Evolutionary conservation across 495 filamentous ascomycete species (phyloP), one percentile per base, ranked within the genome.

Genomic region (Aspergillus saccharolyticus): DNA sequence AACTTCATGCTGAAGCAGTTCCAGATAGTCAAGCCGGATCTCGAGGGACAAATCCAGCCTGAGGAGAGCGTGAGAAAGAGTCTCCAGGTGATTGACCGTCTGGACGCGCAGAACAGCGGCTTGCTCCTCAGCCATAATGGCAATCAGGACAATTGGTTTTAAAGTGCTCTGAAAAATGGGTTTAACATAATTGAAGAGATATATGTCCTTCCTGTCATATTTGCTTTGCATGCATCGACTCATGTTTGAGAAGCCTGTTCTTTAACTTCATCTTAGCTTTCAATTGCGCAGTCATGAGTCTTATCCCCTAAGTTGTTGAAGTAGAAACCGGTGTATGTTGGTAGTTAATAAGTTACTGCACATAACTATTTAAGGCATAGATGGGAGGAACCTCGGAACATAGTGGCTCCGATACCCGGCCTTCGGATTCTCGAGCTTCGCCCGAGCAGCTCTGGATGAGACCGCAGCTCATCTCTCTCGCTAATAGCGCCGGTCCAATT

Each of bases 41-140:
- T 63, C 12, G 55, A 66, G 52, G 64, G 61, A 24, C 53, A 63
- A 22, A 63, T 66, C 19, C 44, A 39, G 18, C 55, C 58, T 0
- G 58, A 66, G 56, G 64, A 66, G 51, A 66, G 64, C 44, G 64
- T 64, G n/a, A 22, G 54, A 54, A 62, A 66, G 47, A 9, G 39
- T 21, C 56, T 66, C 9, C 25, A 58, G 50, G 61, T 64, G 16
- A 64, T 66, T 60, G 55, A 54, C 15, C 6, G 22, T 22, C 28
- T 66, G 61, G 47, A 62, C 60, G 45, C 10, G 4, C 30, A 60
- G 51, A 49, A 14, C 20, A 66, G 59, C 42, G 64, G 64, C 30
- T 53, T 55, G 46, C 18, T 66, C 19, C 12, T 66, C 53, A 66
- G 56, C 16, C 64, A 66, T 42, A 59, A 66, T 57, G 64, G 64